These are phyloP conservation scores for Hsuehochloa calcarea DNA, from an alignment of 176 grass and related monocot genomes.

Conservation along the genomic window DNA sequence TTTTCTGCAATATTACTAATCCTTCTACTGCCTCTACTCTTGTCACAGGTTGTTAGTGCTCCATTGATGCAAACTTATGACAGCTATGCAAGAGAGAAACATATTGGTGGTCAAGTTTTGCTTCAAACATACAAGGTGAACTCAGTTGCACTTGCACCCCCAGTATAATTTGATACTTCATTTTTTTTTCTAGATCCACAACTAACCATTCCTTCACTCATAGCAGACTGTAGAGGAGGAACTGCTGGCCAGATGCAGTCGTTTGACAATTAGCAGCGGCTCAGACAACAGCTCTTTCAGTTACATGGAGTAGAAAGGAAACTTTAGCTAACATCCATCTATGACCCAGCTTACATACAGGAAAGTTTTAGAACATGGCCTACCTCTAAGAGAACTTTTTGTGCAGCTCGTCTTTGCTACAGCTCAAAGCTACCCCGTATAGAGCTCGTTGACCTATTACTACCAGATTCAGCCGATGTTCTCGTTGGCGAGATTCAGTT, in stretches of 20 bases:
- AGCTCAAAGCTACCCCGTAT: slow-evolving; percentile 18
- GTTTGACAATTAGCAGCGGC: slow-evolving; percentile 35
- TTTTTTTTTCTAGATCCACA: neutral
- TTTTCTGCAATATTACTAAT: slow-evolving; percentile 16
- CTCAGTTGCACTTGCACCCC: neutral
- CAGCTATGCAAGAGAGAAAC: slow-evolving; percentile 40
- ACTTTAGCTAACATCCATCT: slow-evolving; percentile 9
- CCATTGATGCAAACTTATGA: slow-evolving; percentile 51
- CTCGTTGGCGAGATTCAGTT: slow-evolving; percentile 15
- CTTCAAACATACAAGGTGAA: slow-evolving; percentile 61
- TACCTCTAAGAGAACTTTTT: slow-evolving; percentile 4
- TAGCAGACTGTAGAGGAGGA: slow-evolving; percentile 54
- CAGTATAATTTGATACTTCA: neutral
- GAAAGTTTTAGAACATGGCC: slow-evolving; percentile 34
- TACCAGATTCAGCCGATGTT: neutral
- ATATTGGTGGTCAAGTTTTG: slow-evolving; percentile 41
- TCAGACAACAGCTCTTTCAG: slow-evolving; percentile 3
- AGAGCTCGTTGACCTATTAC: neutral
- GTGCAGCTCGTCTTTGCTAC: slow-evolving; percentile 36
- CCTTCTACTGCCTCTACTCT: neutral
- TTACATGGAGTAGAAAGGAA: slow-evolving; percentile 30
- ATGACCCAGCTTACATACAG: slow-evolving; percentile 39
- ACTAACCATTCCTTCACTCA: neutral
- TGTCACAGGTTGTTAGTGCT: slow-evolving; percentile 44
- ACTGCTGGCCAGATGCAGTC: slow-evolving; percentile 48